Evolutionary conservation across 371 early-diverging fungal genomes (phyloP).

Genomic region (Rhizomucor pusillus): DNA sequence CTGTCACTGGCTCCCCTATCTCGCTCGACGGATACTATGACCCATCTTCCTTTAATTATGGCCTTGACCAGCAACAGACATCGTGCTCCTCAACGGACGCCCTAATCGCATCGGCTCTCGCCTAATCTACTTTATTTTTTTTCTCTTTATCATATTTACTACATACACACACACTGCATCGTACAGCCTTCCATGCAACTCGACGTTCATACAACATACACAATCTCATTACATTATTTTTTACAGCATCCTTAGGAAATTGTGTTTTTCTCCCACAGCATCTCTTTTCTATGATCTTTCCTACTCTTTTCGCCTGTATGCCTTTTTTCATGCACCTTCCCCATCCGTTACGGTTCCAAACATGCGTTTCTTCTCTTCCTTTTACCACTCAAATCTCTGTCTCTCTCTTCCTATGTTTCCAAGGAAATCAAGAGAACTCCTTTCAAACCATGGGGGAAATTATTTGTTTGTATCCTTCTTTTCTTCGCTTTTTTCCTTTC

Average conservation of each 20-base stretch:
- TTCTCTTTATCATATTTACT: neutral
- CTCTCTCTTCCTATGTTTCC: slow-evolving; percentile 4
- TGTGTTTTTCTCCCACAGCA: neutral
- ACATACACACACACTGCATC: neutral
- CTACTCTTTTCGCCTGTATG: slow-evolving; percentile 7
- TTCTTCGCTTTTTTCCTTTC: slow-evolving; percentile 2
- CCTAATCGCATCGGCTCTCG: slow-evolving; percentile 1
- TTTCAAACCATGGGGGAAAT: slow-evolving; percentile 3
- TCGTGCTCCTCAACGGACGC: neutral
- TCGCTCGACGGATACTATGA: slow-evolving; percentile 20
- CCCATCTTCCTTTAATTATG: slow-evolving; percentile 4
- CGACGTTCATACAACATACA: neutral
- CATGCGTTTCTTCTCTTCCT: slow-evolving; percentile 1
- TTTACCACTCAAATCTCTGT: slow-evolving; percentile 2
- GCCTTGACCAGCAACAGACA: neutral
- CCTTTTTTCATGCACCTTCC: neutral
- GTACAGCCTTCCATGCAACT: neutral
- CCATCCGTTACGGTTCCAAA: too few relatives aligned
- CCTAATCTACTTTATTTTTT: neutral
- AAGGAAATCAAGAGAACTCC: slow-evolving; percentile 4
- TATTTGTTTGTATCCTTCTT: neutral
- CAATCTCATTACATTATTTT: neutral
- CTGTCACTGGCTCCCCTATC: slow-evolving; percentile 26
- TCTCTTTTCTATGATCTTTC: slow-evolving; percentile 9
- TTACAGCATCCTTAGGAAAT: neutral